Evolutionary conservation across 495 filamentous ascomycete species (phyloP).

Genomic region (Neurospora terricola): DNA sequence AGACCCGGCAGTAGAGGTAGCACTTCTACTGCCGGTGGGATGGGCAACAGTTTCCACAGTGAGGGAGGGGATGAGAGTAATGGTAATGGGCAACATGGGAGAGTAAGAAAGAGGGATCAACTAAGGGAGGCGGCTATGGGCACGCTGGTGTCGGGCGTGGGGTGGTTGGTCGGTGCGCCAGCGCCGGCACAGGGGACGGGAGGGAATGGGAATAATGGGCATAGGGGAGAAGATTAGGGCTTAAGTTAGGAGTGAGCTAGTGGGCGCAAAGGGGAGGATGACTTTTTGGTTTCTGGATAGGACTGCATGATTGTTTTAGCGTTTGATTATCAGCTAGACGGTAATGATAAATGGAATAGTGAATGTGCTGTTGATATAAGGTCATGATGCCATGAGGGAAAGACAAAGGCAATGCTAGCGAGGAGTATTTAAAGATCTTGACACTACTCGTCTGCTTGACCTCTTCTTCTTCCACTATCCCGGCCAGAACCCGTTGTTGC

Average conservation of each 20-base stretch:
- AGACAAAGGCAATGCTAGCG: too few relatives aligned
- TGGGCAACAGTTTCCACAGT: not conserved
- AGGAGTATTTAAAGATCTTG: too few relatives aligned
- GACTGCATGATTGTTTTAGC: not conserved
- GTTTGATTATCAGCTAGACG: not conserved
- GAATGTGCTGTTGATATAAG: not conserved
- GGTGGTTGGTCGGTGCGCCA: constrained; percentile 74
- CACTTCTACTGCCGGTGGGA: not conserved
- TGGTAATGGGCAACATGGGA: constrained; percentile 31
- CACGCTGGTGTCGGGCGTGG: constrained; percentile 67
- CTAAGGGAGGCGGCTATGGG: constrained; percentile 66
- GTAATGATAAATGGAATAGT: not conserved
- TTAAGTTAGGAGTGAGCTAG: not conserved
- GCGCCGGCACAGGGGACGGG: constrained; percentile 23
- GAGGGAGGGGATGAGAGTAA: constrained; percentile 8
- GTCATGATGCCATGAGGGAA: too few relatives aligned
- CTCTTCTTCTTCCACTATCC: too few relatives aligned
- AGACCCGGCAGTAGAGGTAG: not conserved
- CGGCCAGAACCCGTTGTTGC: too few relatives aligned
- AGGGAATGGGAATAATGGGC: not conserved
- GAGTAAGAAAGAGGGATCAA: constrained; percentile 70
- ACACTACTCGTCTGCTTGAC: too few relatives aligned
- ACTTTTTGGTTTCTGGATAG: not conserved
- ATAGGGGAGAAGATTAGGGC: not conserved
- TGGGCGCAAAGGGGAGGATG: not conserved